Base-by-base conservation (phyloP, 257 asterid genomes). In the Pogostemon cablin region DNA sequence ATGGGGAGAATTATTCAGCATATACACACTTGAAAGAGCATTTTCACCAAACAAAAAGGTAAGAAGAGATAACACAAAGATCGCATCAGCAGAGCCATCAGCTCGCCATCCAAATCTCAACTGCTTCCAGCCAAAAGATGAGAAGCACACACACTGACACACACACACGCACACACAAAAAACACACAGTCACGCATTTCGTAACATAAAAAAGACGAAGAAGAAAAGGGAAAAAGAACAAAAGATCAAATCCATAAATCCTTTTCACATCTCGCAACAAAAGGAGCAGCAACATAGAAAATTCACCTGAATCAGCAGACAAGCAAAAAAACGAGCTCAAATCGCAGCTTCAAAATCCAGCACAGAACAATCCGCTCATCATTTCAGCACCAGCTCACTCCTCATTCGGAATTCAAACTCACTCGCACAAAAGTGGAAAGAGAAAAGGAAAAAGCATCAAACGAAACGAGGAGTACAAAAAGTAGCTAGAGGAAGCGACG, bases 291-390 rank as follows among this genome's bases (percentile, higher is more conserved):
- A 40, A 50, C 49, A 35, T 15, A n/a, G 63, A 40, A 72, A 17
- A 65, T 53, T 70, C 58, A 78, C 81, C 81, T 64, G 75, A 70
- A 37, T 61, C 53, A 9, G 66, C 6, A 77, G 32, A 57, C 10
- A 62, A 50, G 42, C 5, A 48, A 58, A 73, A n/a, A 50, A 44
- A 47, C 40, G 4, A 74, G 49, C 79, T 72, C 58, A 69, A 83
- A 72, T 69, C 81, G 53, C 69, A 48, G 68, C 69, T 58, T 80
- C 67, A 54, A 78, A 75, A 75, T 70, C 75, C 77, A 72, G 73
- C 3, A 54, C 56, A 72, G 32, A 72, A 68, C 32, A 25, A 25
- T 42, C 57, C 54, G 49, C 32, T 17, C 20, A 62, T 47, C 55
- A 67, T 15, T 55, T n/a, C 62, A 62, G 48, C 73, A 56, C 42